These are phyloP conservation scores for Penicillium crustosum DNA, from an alignment of 2,329 filamentous ascomycete genomes.

Conservation along the genomic window DNA sequence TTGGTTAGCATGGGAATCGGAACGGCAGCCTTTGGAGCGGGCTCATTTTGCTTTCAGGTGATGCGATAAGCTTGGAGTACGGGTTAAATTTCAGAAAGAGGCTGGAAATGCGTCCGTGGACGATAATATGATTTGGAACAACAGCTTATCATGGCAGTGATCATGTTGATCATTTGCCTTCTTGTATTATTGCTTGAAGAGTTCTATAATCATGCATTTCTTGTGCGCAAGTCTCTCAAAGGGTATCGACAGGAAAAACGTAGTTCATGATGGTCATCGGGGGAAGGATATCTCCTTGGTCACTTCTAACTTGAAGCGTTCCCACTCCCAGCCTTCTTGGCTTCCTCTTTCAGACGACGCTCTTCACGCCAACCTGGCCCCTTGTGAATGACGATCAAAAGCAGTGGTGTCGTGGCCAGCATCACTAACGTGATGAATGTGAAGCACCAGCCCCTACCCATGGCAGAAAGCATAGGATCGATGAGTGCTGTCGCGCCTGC, in stretches of 20 bases:
- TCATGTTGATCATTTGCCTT: neutral
- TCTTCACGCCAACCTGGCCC: slow-evolving; percentile 48
- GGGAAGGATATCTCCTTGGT: neutral
- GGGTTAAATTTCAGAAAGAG: neutral
- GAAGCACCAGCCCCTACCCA: slow-evolving; percentile 37
- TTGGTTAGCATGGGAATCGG: slow-evolving; percentile 93
- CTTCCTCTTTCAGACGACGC: slow-evolving; percentile 33
- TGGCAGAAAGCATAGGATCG: slow-evolving; percentile 41
- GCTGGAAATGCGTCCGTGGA: neutral
- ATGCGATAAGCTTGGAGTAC: slow-evolving; percentile 2
- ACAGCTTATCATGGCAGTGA: neutral
- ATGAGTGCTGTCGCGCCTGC: slow-evolving; percentile 46
- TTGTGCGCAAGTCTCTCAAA: neutral
- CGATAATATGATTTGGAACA: neutral
- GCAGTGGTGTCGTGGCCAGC: slow-evolving; percentile 40
- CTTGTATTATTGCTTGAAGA: slow-evolving; percentile 1
- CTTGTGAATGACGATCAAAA: slow-evolving; percentile 41
- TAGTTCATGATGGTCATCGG: neutral
- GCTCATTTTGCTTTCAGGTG: slow-evolving; percentile 60
- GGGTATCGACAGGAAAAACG: neutral
- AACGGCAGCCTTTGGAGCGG: slow-evolving; percentile 66
- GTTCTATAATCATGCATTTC: neutral
- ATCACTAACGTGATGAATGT: slow-evolving; percentile 46
- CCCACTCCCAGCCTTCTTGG: slow-evolving; percentile 12
- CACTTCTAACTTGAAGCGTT: slow-evolving; percentile 1